These are phyloP conservation scores for Chrysosphaeria jannelii DNA, from an alignment of 2,329 filamentous ascomycete genomes.

Conservation along the genomic window DNA sequence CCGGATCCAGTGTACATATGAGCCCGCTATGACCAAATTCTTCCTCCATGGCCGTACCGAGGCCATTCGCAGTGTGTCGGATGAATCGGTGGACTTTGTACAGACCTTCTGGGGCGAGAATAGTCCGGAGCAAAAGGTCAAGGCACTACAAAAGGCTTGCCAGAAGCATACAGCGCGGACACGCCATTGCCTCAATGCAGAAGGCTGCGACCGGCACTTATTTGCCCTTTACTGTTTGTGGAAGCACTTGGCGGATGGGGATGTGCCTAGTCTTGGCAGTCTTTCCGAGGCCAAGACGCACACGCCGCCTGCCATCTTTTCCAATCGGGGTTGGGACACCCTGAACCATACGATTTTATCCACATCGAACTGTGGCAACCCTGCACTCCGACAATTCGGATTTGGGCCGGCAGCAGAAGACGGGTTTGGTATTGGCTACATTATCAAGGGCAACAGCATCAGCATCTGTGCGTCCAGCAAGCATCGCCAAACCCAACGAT, in stretches of 20 bases:
- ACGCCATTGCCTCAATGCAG: constrained; percentile 59
- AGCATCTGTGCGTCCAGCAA: constrained; percentile 82
- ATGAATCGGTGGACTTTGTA: constrained; percentile 64
- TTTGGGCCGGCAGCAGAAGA: constrained; percentile 86
- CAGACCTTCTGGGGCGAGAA: constrained; percentile 88
- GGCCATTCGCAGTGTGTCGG: constrained; percentile 62
- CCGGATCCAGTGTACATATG: constrained; percentile 78
- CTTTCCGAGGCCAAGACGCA: constrained; percentile 10
- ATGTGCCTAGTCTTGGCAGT: constrained; percentile 15
- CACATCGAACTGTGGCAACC: constrained; percentile 97
- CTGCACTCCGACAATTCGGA: constrained; percentile 76
- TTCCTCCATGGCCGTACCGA: constrained; percentile 87
- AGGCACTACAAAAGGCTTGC: constrained; percentile 57
- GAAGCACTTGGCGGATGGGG: constrained; percentile 65
- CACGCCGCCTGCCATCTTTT: constrained; percentile 47
- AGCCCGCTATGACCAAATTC: constrained; percentile 92
- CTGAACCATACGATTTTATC: constrained; percentile 84
- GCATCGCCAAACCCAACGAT: constrained; percentile 73
- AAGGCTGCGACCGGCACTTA: constrained; percentile 75
- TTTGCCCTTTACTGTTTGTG: constrained; percentile 88
- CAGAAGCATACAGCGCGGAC: constrained; percentile 57
- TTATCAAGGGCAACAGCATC: constrained; percentile 83
- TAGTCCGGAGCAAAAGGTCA: constrained; percentile 53
- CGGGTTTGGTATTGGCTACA: constrained; percentile 93
- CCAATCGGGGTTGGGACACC: constrained; percentile 75